phyloP scores from a whole-genome alignment of 2,329 filamentous ascomycete genomes.

The Bipolaris oryzae region DNA sequence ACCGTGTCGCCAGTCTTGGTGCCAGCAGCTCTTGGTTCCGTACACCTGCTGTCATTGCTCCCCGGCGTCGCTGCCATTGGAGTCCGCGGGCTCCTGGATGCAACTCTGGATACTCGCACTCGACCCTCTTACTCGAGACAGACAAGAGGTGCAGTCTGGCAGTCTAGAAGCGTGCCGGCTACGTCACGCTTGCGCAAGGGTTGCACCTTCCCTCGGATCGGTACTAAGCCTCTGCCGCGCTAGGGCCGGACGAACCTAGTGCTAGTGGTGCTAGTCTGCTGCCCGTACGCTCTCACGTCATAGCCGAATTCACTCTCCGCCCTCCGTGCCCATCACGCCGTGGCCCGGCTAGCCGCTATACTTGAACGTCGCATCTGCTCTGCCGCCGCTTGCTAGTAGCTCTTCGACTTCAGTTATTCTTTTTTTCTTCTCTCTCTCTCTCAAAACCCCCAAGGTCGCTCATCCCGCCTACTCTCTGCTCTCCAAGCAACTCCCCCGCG shows the following conservation, averaged over 20 bases:
- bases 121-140: neutral
- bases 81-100: neutral
- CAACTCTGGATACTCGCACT: neutral
- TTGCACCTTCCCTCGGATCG: neutral
- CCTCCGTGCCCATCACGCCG: neutral
- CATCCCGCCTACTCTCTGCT: neutral
- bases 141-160: slow-evolving; percentile 4
- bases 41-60: neutral
- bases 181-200: slow-evolving; percentile 17
- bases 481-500: slow-evolving; percentile 17
- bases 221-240: slow-evolving; percentile 3
- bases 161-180: neutral
- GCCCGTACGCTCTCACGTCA: slow-evolving; percentile 9
- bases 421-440: neutral
- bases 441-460: neutral
- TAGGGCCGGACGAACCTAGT: slow-evolving; percentile 2
- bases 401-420: neutral
- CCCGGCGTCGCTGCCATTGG: neutral
- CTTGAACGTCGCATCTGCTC: slow-evolving; percentile 5
- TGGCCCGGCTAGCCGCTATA: slow-evolving; percentile 5
- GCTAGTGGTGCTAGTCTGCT: neutral
- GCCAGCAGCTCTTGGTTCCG: neutral
- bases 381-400: neutral
- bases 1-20: too few relatives aligned
- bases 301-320: slow-evolving; percentile 9